A percentile compares a stretch with the other conserved stretches of the same genome.
Conservation (phyloP, 1,139 yeast species). For the Arxiozyma slooffiae region DNA sequence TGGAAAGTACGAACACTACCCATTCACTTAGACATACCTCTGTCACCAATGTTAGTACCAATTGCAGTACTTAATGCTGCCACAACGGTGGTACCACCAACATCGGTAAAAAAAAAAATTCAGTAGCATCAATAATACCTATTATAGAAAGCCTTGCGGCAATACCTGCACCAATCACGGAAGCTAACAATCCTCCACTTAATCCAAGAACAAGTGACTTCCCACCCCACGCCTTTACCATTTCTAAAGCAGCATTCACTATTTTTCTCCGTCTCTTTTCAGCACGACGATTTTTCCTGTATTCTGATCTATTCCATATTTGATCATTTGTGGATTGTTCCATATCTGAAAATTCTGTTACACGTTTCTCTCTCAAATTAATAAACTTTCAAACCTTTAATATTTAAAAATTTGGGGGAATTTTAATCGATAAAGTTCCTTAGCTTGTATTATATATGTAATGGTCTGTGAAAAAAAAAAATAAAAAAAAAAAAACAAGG, state of each 20-base stretch:
- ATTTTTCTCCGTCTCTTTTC: constrained; percentile 56
- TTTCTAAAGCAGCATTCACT: constrained; percentile 87
- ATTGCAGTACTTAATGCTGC: constrained; percentile 86
- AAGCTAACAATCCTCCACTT: constrained; percentile 91
- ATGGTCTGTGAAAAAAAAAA: constrained; percentile 68
- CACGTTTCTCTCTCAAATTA: constrained; percentile 88
- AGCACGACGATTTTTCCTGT: constrained; percentile 61
- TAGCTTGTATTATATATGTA: constrained; percentile 87
- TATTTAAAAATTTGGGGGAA: constrained; percentile 54
- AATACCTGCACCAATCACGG: constrained; percentile 95
- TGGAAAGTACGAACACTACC: constrained; percentile 94
- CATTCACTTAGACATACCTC: constrained; percentile 76
- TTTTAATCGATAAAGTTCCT: constrained; percentile 56
- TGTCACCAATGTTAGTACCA: constrained; percentile 82
- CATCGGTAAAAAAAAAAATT: constrained; percentile 91
- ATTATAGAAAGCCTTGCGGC: constrained; percentile 95
- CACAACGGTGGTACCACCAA: constrained; percentile 92
- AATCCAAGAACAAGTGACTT: constrained; percentile 91
- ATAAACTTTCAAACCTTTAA: constrained; percentile 54
- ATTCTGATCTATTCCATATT: constrained; percentile 61
- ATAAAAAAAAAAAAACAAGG: too few relatives aligned
- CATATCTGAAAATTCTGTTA: constrained; percentile 81
- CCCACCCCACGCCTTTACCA: too few relatives aligned
- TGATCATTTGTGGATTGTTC: constrained; percentile 67
- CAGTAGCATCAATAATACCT: constrained; percentile 85